Conservation (phyloP, 2,329 filamentous ascomycete species). For the Zymoseptoria passerinii region DNA sequence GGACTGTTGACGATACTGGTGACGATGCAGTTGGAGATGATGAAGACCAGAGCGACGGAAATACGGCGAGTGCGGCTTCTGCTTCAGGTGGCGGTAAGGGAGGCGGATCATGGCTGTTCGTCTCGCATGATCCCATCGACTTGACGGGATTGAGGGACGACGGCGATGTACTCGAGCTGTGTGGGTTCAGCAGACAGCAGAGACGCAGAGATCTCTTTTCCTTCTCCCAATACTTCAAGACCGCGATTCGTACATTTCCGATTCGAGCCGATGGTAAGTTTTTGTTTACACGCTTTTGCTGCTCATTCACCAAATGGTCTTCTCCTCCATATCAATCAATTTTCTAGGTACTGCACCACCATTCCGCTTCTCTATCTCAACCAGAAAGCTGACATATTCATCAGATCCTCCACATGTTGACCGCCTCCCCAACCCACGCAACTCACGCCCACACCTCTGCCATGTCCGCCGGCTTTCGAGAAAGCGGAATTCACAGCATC, state of each 20-base stretch:
- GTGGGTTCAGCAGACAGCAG: constrained; percentile 11
- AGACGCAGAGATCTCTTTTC: not conserved
- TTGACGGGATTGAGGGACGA: constrained; percentile 6
- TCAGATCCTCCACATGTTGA: constrained; percentile 81
- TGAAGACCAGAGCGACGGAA: not conserved
- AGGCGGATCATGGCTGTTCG: constrained; percentile 75
- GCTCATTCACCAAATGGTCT: not conserved
- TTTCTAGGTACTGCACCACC: not conserved
- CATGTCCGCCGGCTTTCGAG: constrained; percentile 75
- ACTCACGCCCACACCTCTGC: constrained; percentile 68
- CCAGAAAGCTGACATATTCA: not conserved
- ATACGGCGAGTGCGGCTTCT: constrained; percentile 38
- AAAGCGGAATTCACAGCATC: constrained; percentile 60
- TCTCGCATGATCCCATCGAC: constrained; percentile 67
- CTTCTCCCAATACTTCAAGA: constrained; percentile 1
- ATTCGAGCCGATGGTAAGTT: constrained; percentile 84
- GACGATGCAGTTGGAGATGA: not conserved
- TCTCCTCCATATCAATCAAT: not conserved
- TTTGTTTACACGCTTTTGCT: not conserved
- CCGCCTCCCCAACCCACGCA: constrained; percentile 65
- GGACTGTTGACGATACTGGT: no score
- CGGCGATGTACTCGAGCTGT: constrained; percentile 10
- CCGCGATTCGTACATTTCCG: constrained; percentile 65
- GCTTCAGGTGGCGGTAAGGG: constrained; percentile 67
- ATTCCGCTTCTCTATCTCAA: not conserved